These are phyloP conservation scores for Colletotrichum lentis DNA, from an alignment of 2,329 filamentous ascomycete species.

Conservation along the genomic window DNA sequence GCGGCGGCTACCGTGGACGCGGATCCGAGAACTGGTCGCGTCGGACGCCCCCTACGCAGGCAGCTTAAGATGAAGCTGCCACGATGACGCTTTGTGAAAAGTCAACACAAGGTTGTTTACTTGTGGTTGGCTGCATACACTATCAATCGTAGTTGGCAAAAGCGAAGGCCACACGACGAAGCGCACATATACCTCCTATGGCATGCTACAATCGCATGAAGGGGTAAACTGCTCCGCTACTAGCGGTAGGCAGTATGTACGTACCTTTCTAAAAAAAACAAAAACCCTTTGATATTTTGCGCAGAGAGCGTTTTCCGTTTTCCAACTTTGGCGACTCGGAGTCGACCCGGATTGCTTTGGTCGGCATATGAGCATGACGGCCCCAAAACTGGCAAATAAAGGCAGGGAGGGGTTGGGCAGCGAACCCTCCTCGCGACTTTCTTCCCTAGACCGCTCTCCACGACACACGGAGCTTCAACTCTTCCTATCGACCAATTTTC, in stretches of 20 bases:
- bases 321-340: constrained; percentile 6
- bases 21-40: constrained; percentile 55
- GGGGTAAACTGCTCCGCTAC: constrained; percentile 14
- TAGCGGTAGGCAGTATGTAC: constrained; percentile 27
- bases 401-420: constrained; percentile 4
- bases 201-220: constrained; percentile 10
- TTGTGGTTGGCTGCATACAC: constrained; percentile 1
- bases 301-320: constrained; percentile 22
- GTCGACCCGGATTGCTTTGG: constrained; percentile 17
- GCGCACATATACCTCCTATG: constrained; percentile 5
- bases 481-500: neutral
- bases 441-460: constrained; percentile 16
- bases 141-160: constrained; percentile 22
- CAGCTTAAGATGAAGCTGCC: constrained; percentile 20
- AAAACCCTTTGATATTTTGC: constrained; percentile 14
- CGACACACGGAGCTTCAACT: constrained; percentile 7
- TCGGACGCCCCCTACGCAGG: constrained; percentile 32
- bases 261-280: constrained; percentile 4
- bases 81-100: neutral
- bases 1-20: constrained; percentile 53
- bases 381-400: constrained; percentile 2
- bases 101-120: neutral
- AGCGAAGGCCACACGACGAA: constrained; percentile 13
- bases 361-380: constrained; percentile 21
- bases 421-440: constrained; percentile 24